Percentiles rank a stretch among this genome's conserved stretches.
phyloP scores from a whole-genome alignment of 192 early-diverging fungal genomes.

The Pilaira anomala region DNA sequence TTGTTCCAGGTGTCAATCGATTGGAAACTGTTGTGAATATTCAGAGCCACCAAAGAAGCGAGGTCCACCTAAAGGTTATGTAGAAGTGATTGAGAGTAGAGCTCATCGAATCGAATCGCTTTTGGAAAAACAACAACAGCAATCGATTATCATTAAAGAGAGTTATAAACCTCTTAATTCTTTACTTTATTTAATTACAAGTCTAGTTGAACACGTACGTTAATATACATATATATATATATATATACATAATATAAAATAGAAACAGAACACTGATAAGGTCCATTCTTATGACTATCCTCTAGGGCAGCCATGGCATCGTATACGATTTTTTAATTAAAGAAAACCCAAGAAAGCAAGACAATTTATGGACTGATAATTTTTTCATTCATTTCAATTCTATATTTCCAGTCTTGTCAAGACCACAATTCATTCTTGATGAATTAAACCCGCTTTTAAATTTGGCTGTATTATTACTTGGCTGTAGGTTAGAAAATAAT shows the following conservation, averaged over 20 bases:
- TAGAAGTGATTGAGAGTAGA: conserved; percentile 74
- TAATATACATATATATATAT: background rate
- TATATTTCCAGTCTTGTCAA: conserved; percentile 32
- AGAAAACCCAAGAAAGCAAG: conserved; percentile 3
- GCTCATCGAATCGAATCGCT: conserved; percentile 70
- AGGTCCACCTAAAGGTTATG: conserved; percentile 80
- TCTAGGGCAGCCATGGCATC: conserved; percentile 29
- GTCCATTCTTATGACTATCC: conserved; percentile 27
- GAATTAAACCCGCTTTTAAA: conserved; percentile 26
- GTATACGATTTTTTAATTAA: conserved; percentile 21
- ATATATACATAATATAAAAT: background rate
- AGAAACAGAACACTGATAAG: conserved; percentile 26
- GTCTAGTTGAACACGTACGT: conserved; percentile 22
- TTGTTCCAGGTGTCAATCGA: conserved; percentile 71
- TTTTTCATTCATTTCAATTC: conserved; percentile 36
- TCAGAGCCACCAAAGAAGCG: conserved; percentile 44
- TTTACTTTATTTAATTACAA: background rate
- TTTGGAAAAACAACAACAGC: conserved; percentile 29
- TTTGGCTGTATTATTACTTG: conserved; percentile 24
- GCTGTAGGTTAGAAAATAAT: background rate
- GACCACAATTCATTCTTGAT: conserved; percentile 27
- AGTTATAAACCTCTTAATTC: background rate
- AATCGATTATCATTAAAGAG: background rate
- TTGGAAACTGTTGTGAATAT: conserved; percentile 53
- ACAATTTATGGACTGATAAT: conserved; percentile 11